phyloP scores from a whole-genome alignment of 2,329 filamentous ascomycete genomes.

The Fusarium pseudoanthophilum region DNA sequence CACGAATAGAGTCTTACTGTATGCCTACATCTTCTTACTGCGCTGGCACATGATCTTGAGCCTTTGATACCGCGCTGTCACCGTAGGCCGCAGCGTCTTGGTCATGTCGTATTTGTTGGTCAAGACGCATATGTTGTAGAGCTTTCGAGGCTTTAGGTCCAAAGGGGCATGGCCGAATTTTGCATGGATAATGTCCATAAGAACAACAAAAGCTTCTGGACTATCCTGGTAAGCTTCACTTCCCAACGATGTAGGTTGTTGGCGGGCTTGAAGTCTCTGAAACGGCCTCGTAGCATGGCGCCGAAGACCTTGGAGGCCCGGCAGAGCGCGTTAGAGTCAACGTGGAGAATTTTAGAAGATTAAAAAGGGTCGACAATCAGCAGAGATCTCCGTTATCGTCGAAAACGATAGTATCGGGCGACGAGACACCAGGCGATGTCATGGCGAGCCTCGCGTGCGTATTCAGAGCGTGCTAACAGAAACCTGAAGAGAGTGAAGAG shows the following conservation, averaged over 20 bases:
- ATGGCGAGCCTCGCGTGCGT: not conserved
- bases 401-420: not conserved
- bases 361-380: not conserved
- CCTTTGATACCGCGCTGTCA: not conserved
- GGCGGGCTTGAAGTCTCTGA: not conserved
- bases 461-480: not conserved
- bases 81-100: not conserved
- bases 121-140: not conserved
- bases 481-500: not conserved
- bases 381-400: not conserved
- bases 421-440: not conserved
- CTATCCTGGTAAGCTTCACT: not conserved
- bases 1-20: not conserved
- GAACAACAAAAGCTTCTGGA: not conserved
- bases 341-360: not conserved
- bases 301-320: not conserved
- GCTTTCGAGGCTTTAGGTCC: not conserved
- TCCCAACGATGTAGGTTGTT: not conserved
- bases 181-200: not conserved
- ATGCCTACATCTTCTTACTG: not conserved
- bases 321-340: not conserved
- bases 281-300: not conserved
- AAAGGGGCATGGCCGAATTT: not conserved
- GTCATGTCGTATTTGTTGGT: slow-evolving; percentile 5
- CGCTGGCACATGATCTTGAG: not conserved